phyloP scores from a whole-genome alignment of 257 asterid species.

The Verbascum thapsus region DNA sequence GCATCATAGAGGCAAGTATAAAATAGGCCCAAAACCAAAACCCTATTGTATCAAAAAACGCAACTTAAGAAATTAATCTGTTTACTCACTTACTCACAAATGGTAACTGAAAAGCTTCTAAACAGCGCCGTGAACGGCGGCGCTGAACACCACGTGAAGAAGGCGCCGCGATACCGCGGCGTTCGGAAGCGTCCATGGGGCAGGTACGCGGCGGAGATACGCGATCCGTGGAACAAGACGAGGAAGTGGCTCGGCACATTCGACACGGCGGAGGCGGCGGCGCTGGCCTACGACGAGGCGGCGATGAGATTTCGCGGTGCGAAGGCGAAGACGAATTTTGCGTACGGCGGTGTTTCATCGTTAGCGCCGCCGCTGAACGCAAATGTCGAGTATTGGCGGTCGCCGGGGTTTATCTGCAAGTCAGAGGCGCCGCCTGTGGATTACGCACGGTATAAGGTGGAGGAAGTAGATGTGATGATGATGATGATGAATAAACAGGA shows the following conservation, averaged over 20 bases:
- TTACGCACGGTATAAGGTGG: slow-evolving; percentile 45
- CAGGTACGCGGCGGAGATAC: slow-evolving; percentile 69
- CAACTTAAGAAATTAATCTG: too few species aligned
- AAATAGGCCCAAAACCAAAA: too few species aligned
- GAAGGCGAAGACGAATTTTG: slow-evolving; percentile 64
- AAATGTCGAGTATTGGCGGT: slow-evolving; percentile 31
- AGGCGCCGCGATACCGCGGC: slow-evolving; percentile 56
- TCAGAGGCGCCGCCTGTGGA: slow-evolving; percentile 33
- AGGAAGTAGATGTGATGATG: slow-evolving; percentile 34
- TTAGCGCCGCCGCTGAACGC: slow-evolving; percentile 16
- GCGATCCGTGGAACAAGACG: slow-evolving; percentile 73
- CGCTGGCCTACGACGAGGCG: slow-evolving; percentile 65
- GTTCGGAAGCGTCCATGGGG: slow-evolving; percentile 81
- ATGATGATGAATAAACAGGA: slow-evolving; percentile 41
- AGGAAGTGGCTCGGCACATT: slow-evolving; percentile 76
- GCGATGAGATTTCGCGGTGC: slow-evolving; percentile 61
- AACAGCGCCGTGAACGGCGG: slow-evolving; percentile 9
- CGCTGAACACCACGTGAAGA: slow-evolving; percentile 14
- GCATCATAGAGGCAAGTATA: too few species aligned
- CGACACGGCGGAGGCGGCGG: slow-evolving; percentile 76
- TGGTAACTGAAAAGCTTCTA: slow-evolving; percentile 25
- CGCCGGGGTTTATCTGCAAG: slow-evolving; percentile 28
- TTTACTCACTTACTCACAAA: neutral
- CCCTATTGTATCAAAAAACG: too few species aligned
- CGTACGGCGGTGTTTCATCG: slow-evolving; percentile 21